Evolutionary conservation across 352 stramenopile genomes (phyloP), one percentile per base, ranked within the genome.

Genomic region (Pythium chondricola): DNA sequence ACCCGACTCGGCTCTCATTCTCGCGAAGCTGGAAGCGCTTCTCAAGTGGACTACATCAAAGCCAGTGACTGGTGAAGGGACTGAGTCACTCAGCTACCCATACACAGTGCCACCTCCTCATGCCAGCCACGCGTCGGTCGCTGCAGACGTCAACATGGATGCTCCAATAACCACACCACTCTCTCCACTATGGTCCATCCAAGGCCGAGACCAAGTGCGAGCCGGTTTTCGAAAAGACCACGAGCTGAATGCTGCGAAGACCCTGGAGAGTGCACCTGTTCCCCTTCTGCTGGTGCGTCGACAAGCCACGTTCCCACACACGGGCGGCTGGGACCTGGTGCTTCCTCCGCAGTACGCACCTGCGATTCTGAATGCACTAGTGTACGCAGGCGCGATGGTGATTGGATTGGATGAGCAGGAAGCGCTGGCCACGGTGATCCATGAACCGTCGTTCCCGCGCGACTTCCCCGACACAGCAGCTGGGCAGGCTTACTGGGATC

Each of bases 401-500:
- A 69, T 93, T 30, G 83, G 83, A 7, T 35, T 88, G 1, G 74
- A 88, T 21, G 83, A 93, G 60, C 58, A 84, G 9, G 66, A 74
- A 24, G 75, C 83, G 22, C 18, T 90, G 3, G 58, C 45, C 13
- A 87, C 83, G 0, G 66, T 81, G 9, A 82, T 44, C 40, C 59
- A 45, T 49, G 67, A 14, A 74, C 40, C 22, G 56, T 91, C 79
- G 38, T 93, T 92, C 58, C 83, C 83, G 6, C 58, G 74, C 6
- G 83, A 93, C 57, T 93, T 74, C 35, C 83, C 83, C 0, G 83
- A 92, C 39, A 82, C 83, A 1, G 43, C 66, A 20, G 63, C 75
- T 30, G 75, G 83, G 8, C 50, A 64, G 22, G 31, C 22, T n/a
- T 85, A 80, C 52, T 93, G 83, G 83, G 42, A 74, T 18, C 25